Evolutionary conservation across 345 rosid species (phyloP).

Genomic region (Ceriops decandra): DNA sequence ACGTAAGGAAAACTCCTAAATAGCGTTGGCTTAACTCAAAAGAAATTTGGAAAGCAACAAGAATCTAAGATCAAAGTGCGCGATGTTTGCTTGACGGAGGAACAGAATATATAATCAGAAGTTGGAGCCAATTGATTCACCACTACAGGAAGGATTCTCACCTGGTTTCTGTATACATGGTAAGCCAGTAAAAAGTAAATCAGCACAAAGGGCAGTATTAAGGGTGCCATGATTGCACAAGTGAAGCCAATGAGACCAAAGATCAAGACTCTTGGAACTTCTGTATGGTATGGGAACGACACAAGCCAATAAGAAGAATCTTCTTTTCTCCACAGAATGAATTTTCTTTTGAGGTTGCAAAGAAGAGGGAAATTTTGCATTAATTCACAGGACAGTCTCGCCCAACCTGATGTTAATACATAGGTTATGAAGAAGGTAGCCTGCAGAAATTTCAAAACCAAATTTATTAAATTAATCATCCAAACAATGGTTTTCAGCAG

Average conservation of each 20-base stretch:
- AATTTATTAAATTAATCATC: not conserved
- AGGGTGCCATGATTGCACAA: conserved; percentile 76
- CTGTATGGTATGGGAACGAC: conserved; percentile 82
- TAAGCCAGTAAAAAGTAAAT: conserved; percentile 65
- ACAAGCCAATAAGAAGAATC: conserved; percentile 39
- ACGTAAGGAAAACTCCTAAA: no score
- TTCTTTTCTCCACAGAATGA: conserved; percentile 37
- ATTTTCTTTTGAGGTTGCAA: conserved; percentile 45
- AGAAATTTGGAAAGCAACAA: no score
- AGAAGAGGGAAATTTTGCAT: conserved; percentile 63
- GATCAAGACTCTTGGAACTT: conserved; percentile 72
- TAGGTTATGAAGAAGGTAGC: conserved; percentile 91
- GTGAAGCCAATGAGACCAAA: conserved; percentile 87
- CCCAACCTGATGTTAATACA: conserved; percentile 85
- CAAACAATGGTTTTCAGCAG: no score
- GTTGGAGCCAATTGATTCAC: not conserved
- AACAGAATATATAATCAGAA: conserved; percentile 5
- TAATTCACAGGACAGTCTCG: conserved; percentile 69
- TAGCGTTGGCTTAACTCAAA: no score
- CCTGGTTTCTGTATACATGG: conserved; percentile 82
- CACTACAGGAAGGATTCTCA: conserved; percentile 17
- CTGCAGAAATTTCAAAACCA: conserved; percentile 41
- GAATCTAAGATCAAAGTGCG: not conserved
- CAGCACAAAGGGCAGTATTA: conserved; percentile 72
- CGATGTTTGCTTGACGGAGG: not conserved